Base-by-base conservation (phyloP, 345 rosid genomes). In the Citrus trifoliata region DNA sequence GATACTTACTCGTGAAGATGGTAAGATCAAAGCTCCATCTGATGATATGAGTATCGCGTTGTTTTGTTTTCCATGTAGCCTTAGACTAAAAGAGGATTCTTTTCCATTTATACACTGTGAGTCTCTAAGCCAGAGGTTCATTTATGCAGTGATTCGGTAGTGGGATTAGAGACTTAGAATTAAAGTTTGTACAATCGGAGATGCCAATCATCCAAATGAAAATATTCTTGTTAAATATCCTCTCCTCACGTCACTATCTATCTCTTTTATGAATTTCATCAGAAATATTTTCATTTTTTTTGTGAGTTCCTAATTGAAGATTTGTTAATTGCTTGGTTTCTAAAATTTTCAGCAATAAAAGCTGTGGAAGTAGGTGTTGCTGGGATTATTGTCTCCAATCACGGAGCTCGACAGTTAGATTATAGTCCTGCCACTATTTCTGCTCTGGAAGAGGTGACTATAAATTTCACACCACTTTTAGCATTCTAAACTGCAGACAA, bases 371-470 rank as follows among this genome's bases (percentile, higher is more conserved):
- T 80, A 3, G 92, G 96, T 48, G 84, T 81, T 73, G 89, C 86
- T 63, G 98, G 98, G 72, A 33, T 33, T 78, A 79, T 93, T 1
- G 95, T 92, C 82, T 93, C 96, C 1, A 93, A 93, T 80, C 98
- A 93, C 48, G 98, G 95, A 70, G 96, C 81, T 81, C 95, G 98
- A 6, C 96, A 92, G 80, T 91, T 93, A 4, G 91, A 92, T 70
- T 90, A 89, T 67, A 76, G 85, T 56, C 96, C 96, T 4, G 86
- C 98, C n/a, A 86, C 95, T 0, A 87, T 93, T 61, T 81, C 87
- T 70, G 90, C 82, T 65, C 87, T 93, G 72, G 95, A 93, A 81
- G 96, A 93, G 93, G 97, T 90, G 63, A 53, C 42, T 7, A 3
- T 46, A 25, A 40, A 14, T 67, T 56, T 8, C 19, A 25, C 16